Evolutionary conservation across 208 protist species (phyloP), one percentile per base, ranked within the genome.

Genomic region (Leishmania martiniquensis): DNA sequence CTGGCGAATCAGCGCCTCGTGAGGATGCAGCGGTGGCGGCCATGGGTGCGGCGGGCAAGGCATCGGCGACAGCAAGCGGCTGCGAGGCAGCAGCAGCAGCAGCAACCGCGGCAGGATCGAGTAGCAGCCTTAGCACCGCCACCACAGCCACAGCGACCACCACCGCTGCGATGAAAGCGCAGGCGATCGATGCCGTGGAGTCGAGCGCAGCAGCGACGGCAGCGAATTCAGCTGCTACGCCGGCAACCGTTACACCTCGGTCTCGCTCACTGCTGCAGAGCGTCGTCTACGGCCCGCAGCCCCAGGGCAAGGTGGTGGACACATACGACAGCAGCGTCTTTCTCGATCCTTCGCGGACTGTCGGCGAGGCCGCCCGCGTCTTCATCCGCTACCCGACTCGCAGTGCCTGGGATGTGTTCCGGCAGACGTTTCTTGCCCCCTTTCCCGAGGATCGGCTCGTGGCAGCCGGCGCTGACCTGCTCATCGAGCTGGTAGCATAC

Each of bases 401-500:
- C n/a, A 94, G 89, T 66, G 76, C 89, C 37, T 96, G 87, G 87
- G 83, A 89, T 66, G 90, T 95, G 25, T 95, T 97, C 75, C 80
- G 88, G 3, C 73, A 87, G 37, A 91, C 87, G n/a, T 97, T 93
- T 67, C 81, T 91, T 25, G 83, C 82, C 1, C 86, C 91, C 2
- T 90, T 92, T 76, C 86, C 91, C 20, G 91, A 95, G 76, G 84
- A 96, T 63, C 79, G 85, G 10, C 86, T 97, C 22, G 86, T 97
- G 7, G 87, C 84, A 49, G 89, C 90, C 4, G 93, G 93, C 9
- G 91, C 92, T 29, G 87, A 96, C 55, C 77, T 97, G 49, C 81
- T 97, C 51, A 89, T 95, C 75, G 93, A 97, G 82, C 73, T 97
- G 47, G 63, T 92, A 9, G 90, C 91, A 32, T 96, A 92, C 85